Conservation (phyloP, 225 moss, liverwort and hornwort genomes). For the Marchantia polymorpha region DNA sequence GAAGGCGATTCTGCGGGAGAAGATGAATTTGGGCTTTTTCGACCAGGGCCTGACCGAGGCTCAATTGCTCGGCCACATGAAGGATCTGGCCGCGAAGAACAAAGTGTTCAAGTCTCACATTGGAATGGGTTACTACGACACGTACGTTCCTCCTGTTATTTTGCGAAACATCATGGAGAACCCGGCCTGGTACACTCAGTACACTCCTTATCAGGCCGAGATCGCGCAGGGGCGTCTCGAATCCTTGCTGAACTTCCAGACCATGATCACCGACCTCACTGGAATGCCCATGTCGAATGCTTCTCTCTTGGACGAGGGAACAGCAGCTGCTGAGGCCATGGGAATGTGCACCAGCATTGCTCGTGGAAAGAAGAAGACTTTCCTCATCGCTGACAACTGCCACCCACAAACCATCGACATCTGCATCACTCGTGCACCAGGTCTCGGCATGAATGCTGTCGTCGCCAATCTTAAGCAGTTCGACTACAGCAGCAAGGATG, state of each 20-base stretch:
- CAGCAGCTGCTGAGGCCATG: conserved; percentile 98
- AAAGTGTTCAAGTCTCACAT: conserved; percentile 72
- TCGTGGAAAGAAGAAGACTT: conserved; percentile 82
- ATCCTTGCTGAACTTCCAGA: conserved; percentile 92
- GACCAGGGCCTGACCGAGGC: conserved; percentile 84
- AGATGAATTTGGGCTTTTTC: conserved; percentile 63
- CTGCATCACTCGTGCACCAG: conserved; percentile 84
- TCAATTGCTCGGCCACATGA: conserved; percentile 76
- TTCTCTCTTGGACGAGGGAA: conserved; percentile 83
- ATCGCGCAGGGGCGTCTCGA: conserved; percentile 94
- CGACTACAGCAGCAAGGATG: conserved; percentile 83
- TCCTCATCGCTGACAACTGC: conserved; percentile 85
- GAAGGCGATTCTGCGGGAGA: conserved; percentile 64
- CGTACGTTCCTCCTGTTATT: conserved; percentile 75
- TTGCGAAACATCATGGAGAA: conserved; percentile 96
- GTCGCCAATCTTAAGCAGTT: conserved; percentile 62
- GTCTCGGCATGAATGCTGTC: conserved; percentile 68
- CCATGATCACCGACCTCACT: conserved; percentile 83
- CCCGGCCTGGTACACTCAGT: conserved; percentile 98
- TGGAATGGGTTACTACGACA: conserved; percentile 96
- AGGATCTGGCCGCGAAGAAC: conserved; percentile 67
- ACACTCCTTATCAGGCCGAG: conserved; percentile 99
- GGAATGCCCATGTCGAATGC: conserved; percentile 98
- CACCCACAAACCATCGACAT: conserved; percentile 94
- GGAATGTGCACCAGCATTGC: conserved; percentile 83